phyloP scores from a whole-genome alignment of 2,329 filamentous ascomycete species.

The Fulvia fulva region DNA sequence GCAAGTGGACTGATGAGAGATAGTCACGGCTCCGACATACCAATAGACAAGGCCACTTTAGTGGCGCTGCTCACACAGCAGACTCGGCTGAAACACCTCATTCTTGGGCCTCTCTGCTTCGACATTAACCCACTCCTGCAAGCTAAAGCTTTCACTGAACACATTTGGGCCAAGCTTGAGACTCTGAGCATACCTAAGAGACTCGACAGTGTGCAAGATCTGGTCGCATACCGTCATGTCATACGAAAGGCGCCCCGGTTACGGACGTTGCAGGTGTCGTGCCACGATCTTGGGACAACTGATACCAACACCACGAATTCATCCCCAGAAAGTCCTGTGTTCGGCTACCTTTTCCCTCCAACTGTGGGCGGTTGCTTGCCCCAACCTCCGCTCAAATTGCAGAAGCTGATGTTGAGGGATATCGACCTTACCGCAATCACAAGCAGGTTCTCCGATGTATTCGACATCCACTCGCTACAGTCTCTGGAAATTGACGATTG shows the following conservation, averaged over 20 bases:
- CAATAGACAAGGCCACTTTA: background rate
- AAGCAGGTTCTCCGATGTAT: background rate
- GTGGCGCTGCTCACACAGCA: background rate
- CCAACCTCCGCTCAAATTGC: background rate
- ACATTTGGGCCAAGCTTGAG: background rate
- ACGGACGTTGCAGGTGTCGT: background rate
- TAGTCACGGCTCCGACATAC: background rate
- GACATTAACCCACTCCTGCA: background rate
- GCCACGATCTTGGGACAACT: background rate
- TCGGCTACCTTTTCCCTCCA: too few relatives aligned
- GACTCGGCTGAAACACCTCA: background rate
- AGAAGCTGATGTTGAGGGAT: background rate
- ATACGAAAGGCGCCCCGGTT: background rate
- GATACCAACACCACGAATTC: background rate
- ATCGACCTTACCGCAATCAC: background rate
- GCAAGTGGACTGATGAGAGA: too few relatives aligned
- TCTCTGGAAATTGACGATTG: too few relatives aligned
- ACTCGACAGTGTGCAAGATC: background rate
- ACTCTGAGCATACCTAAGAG: background rate
- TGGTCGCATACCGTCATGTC: background rate
- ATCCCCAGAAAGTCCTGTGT: background rate
- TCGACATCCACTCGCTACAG: background rate
- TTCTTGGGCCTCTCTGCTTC: background rate
- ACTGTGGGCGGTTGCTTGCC: too few relatives aligned
- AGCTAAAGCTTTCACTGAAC: background rate